A percentile compares a stretch with the other conserved stretches of the same genome.
These are phyloP conservation scores for Cladosporium sp. DNA, from an alignment of 2,329 filamentous ascomycete species.

Conservation along the genomic window DNA sequence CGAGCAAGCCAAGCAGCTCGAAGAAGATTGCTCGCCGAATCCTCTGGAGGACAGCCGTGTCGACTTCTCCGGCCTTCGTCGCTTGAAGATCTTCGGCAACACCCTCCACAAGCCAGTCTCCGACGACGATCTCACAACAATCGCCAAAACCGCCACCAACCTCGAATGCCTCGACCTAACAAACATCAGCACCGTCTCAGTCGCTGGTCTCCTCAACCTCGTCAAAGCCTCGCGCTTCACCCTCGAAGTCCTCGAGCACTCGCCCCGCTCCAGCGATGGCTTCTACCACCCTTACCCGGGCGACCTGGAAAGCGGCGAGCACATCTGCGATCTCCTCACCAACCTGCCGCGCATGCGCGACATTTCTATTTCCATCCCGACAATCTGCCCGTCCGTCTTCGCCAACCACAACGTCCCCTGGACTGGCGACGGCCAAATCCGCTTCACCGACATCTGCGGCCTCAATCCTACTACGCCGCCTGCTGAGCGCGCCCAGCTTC, in stretches of 20 bases:
- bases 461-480: conserved; percentile 39
- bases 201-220: conserved; percentile 55
- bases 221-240: conserved; percentile 53
- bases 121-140: conserved; percentile 52
- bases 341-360: conserved; percentile 51
- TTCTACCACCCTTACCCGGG: conserved; percentile 55
- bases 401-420: conserved; percentile 48
- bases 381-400: conserved; percentile 52
- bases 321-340: conserved; percentile 52
- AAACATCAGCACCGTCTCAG: conserved; percentile 55
- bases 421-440: conserved; percentile 52
- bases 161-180: conserved; percentile 58
- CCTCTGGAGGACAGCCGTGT: conserved; percentile 48
- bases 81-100: conserved; percentile 58
- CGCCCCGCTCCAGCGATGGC: conserved; percentile 54
- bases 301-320: conserved; percentile 45
- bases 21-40: conserved; percentile 40
- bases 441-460: conserved; percentile 52
- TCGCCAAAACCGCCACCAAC: conserved; percentile 54
- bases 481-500: conserved; percentile 37
- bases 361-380: conserved; percentile 52
- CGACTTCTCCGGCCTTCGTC: conserved; percentile 53
- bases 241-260: conserved; percentile 55
- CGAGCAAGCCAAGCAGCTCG: conserved; percentile 46
- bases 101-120: conserved; percentile 55